Evolutionary conservation across 1,284 basidiomycete genomes (phyloP), one percentile per base, ranked within the genome.

Genomic region (Cryptococcus wingfieldii): DNA sequence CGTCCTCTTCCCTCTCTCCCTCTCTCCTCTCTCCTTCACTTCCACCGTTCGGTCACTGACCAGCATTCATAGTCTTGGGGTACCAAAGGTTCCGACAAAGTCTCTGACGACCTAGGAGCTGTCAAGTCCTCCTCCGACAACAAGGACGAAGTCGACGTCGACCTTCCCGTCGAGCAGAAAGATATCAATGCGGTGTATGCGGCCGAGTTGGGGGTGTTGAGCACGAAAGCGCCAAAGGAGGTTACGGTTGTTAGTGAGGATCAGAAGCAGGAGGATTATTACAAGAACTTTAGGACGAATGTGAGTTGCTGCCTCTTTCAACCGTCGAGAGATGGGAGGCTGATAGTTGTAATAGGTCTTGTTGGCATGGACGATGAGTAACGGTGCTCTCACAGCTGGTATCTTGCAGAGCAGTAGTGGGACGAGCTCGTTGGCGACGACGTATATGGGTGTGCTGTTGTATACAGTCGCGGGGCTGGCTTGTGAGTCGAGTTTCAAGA

Each of bases 11-110:
- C 38, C 64, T 48, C 34, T 8, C 27, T 9, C 18, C 12, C 41
- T n/a, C 39, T 12, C 66, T 42, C 10, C 25, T 6, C 5, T 19
- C 71, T 54, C 23, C 23, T 23, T 23, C 23, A 23, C 23, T 23
- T 23, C 23, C 23, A 23, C 62, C 66, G 8, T 34, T 56, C 34
- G 16, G n/a, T 51, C 18, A n/a, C 19, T 47, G 37, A 44, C 50
- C 2, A 23, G 23, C 23, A 23, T 42, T 50, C 34, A 13, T 23
- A 70, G 69, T 69, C 67, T 18, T 93, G 90, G 90, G 90, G 89
- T 39, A 93, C 90, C 2, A 93, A 94, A 72, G 90, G 89, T 23
- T 90, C 93, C 75, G 90, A 91, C 78, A 90, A 86, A 68, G 82
- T 87, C 38, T 82, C 80, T 50, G 87, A 86, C n/a, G 89, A 91